These are phyloP conservation scores for Toxicodendron radicans DNA, from an alignment of 345 rosid genomes.

Conservation along the genomic window DNA sequence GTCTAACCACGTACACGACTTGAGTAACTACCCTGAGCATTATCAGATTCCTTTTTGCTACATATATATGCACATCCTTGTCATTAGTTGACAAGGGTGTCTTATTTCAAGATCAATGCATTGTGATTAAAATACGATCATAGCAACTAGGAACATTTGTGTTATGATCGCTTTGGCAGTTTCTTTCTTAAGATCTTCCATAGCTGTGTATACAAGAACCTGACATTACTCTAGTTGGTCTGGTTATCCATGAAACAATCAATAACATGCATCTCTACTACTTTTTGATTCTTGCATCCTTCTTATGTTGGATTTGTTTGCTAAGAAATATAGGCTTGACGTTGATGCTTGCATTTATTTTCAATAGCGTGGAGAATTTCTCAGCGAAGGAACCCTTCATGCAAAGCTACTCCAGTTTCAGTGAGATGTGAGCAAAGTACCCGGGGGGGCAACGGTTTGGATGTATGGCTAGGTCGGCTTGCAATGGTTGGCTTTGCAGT, in stretches of 20 bases:
- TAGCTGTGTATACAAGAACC: background rate
- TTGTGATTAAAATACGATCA: too few species aligned
- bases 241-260: too few species aligned
- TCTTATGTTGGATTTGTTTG: background rate
- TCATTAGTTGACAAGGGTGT: too few species aligned
- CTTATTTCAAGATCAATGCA: too few species aligned
- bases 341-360: conserved; percentile 22
- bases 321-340: conserved; percentile 6
- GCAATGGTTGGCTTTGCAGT: conserved; percentile 93
- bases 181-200: background rate
- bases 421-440: conserved; percentile 71
- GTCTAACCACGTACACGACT: too few species aligned
- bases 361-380: conserved; percentile 40
- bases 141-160: background rate
- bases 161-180: background rate
- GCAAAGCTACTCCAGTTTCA: conserved; percentile 47
- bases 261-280: background rate
- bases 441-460: conserved; percentile 53
- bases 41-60: too few species aligned
- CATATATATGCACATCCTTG: too few species aligned
- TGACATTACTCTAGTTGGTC: too few species aligned
- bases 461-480: conserved; percentile 87
- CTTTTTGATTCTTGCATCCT: background rate
- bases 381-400: conserved; percentile 29
- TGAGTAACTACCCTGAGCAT: too few species aligned